Evolutionary conservation across 768 basidiomycete genomes (phyloP).

Genomic region (Kwoniella dejecticola): DNA sequence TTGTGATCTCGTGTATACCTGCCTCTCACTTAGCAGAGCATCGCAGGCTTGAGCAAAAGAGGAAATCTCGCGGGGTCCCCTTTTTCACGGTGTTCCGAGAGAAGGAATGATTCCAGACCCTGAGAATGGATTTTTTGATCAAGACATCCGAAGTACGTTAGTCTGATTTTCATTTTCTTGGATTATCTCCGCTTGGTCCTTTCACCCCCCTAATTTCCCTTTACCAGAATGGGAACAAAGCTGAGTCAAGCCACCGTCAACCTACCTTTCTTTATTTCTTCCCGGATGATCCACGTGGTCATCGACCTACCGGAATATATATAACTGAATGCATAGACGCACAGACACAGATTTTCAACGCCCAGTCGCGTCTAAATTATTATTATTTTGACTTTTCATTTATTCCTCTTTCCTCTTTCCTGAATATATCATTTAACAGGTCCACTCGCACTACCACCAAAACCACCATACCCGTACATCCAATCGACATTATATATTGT

Average conservation of each 20-base stretch:
- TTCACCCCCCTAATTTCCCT: neutral
- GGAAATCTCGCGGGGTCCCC: neutral
- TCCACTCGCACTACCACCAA: neutral
- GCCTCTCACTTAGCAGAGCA: neutral
- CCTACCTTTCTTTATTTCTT: neutral
- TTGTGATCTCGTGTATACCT: neutral
- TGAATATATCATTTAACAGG: constrained; percentile 15
- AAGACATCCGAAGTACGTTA: neutral
- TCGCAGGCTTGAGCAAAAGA: neutral
- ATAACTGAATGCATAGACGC: constrained; percentile 7
- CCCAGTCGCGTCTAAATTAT: constrained; percentile 19
- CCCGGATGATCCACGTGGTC: constrained; percentile 4
- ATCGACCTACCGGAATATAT: constrained; percentile 2
- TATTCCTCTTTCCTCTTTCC: constrained; percentile 5
- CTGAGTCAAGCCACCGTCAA: constrained; percentile 7
- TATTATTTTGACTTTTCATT: constrained; percentile 7
- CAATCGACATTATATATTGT: neutral
- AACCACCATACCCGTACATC: neutral
- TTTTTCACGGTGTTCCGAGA: too few species aligned
- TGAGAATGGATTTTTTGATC: neutral
- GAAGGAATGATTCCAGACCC: too few species aligned
- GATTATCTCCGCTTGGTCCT: neutral
- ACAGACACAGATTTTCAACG: constrained; percentile 4
- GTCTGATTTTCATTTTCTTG: neutral
- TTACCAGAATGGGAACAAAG: neutral